Conservation (phyloP, 1,139 yeast species). For the Candida sp. region DNA sequence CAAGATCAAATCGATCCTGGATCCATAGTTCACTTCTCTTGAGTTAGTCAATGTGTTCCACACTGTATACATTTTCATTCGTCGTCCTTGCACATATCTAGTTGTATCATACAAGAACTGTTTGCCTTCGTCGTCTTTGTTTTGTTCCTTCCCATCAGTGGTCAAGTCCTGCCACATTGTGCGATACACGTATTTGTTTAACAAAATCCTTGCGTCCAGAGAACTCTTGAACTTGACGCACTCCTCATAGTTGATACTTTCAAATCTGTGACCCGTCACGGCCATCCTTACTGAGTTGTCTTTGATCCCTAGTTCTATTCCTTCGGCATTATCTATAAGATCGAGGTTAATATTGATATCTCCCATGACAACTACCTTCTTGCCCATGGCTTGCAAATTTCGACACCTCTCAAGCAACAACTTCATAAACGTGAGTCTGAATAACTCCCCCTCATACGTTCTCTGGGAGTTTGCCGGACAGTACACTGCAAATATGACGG, state of each 20-base stretch:
- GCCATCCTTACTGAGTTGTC: slow-evolving; percentile 21
- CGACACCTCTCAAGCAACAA: slow-evolving; percentile 64
- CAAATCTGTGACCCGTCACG: slow-evolving; percentile 40
- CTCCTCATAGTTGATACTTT: slow-evolving; percentile 37
- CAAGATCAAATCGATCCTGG: slow-evolving; percentile 78
- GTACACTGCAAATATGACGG: slow-evolving; percentile 76
- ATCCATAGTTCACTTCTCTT: slow-evolving; percentile 86
- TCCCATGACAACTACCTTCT: slow-evolving; percentile 79
- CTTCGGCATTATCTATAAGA: slow-evolving; percentile 82
- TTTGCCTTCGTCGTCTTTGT: neutral
- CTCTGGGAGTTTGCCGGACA: slow-evolving; percentile 90
- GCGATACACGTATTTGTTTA: slow-evolving; percentile 41
- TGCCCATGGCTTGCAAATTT: slow-evolving; percentile 55
- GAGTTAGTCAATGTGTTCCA: slow-evolving; percentile 87
- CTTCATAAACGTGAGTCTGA: slow-evolving; percentile 60
- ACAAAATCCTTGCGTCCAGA: slow-evolving; percentile 42
- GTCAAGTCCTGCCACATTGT: slow-evolving; percentile 15
- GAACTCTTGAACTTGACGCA: slow-evolving; percentile 47
- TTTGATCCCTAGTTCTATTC: slow-evolving; percentile 48
- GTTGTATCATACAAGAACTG: slow-evolving; percentile 66
- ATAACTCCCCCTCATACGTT: slow-evolving; percentile 72
- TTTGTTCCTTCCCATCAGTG: slow-evolving; percentile 1
- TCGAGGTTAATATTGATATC: slow-evolving; percentile 86
- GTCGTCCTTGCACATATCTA: slow-evolving; percentile 58
- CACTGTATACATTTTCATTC: slow-evolving; percentile 79